Conservation (phyloP, 352 stramenopile species). For the Phytophthora tentaculata region DNA sequence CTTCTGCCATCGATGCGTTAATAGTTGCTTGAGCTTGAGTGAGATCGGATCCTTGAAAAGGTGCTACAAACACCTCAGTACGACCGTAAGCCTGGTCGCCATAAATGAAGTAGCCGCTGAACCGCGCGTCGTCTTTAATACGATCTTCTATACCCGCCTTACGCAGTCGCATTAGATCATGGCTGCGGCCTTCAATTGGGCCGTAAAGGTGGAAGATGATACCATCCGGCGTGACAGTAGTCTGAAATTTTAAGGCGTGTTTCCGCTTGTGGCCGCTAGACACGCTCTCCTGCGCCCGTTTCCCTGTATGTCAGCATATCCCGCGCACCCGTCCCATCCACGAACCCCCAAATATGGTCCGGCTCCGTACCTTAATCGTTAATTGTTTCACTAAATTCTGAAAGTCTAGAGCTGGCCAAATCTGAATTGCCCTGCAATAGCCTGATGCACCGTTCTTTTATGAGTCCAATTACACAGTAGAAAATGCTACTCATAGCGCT, state of each 20-base stretch:
- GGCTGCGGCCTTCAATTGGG: neutral
- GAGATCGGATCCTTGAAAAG: neutral
- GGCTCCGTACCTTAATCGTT: neutral
- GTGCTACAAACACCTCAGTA: neutral
- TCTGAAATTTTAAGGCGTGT: neutral
- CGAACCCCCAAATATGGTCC: neutral
- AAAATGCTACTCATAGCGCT: slow-evolving; percentile 1
- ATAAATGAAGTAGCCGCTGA: neutral
- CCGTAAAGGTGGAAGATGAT: neutral
- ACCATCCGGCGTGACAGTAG: neutral
- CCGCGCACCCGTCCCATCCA: neutral
- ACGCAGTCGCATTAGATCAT: neutral
- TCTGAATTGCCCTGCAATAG: neutral
- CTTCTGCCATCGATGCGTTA: neutral
- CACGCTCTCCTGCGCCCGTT: neutral
- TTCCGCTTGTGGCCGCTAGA: neutral
- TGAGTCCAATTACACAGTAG: neutral
- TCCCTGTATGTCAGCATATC: neutral
- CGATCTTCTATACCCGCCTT: neutral
- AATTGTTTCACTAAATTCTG: neutral
- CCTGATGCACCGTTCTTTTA: neutral
- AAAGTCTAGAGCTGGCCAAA: neutral
- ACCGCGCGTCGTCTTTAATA: neutral
- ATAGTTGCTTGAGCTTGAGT: neutral
- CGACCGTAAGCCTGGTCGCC: neutral